phyloP scores from a whole-genome alignment of 495 filamentous ascomycete species.

The Acidomyces sp. region DNA sequence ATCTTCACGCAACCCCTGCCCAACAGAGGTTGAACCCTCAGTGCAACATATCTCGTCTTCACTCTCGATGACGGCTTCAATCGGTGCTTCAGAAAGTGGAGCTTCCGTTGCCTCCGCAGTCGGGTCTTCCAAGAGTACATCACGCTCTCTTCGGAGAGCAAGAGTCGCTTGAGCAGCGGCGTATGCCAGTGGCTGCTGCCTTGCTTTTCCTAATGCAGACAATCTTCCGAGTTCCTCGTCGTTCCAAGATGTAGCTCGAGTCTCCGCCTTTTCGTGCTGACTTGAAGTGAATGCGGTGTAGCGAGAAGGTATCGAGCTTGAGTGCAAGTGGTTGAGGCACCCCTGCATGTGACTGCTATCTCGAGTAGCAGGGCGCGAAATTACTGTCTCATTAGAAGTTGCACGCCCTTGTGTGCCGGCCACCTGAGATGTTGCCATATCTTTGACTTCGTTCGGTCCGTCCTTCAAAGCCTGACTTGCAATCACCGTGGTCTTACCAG shows the following conservation, averaged over 20 bases:
- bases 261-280: conserved; percentile 25
- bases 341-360: conserved; percentile 19
- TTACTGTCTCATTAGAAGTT: conserved; percentile 16
- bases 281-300: conserved; percentile 27
- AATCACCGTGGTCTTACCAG: not conserved
- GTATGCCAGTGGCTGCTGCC: conserved; percentile 11
- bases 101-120: not conserved
- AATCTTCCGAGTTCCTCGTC: conserved; percentile 18
- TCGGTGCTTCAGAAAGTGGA: not conserved
- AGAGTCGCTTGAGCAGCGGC: conserved; percentile 14
- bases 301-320: conserved; percentile 28
- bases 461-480: not conserved
- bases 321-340: conserved; percentile 17
- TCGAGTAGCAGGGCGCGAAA: conserved; percentile 20
- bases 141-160: not conserved
- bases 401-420: conserved; percentile 1
- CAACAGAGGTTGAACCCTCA: no score
- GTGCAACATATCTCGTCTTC: no score
- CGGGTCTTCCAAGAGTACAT: not conserved
- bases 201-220: conserved; percentile 11
- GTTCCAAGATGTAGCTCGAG: conserved; percentile 31
- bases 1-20: conserved; percentile 12
- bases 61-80: not conserved
- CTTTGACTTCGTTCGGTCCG: no score
- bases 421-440: no score